Evolutionary conservation across 345 rosid genomes (phyloP), one percentile per base, ranked within the genome.

Genomic region (Leavenworthia alabamica): DNA sequence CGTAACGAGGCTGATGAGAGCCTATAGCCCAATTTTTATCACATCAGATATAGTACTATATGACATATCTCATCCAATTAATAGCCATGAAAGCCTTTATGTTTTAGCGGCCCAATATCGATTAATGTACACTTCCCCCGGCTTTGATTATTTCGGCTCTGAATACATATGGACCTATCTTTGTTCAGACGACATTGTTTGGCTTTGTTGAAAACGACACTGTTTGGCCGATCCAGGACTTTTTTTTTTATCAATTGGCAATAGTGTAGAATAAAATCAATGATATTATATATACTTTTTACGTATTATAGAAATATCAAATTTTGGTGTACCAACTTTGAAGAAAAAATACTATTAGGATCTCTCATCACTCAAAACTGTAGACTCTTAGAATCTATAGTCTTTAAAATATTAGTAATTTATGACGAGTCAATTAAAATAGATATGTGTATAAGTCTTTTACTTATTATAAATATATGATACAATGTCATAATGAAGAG

Each of bases 261-360:
- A 14, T 27, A 16, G 22, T 4, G 16, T n/a, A n/a, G n/a, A n/a
- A n/a, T n/a, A n/a, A n/a, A n/a, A n/a, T n/a, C n/a, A n/a, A n/a
- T n/a, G n/a, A n/a, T n/a, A n/a, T n/a, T n/a, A n/a, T 0, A 27
- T 49, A 48, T 7, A 14, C n/a, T 48, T 6, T n/a, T 6, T 4
- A 16, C 12, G 10, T 5, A 46, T 16, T 6, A 24, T 6, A n/a
- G 14, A 1, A 24, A 6, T 13, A 8, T 49, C 50, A 19, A 14
- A 52, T 17, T 45, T 23, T 64, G 70, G 70, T 66, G 54, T 45
- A 23, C 55, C 39, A 55, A 55, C 70, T 51, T 41, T 29, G 5
- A 28, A 51, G n/a, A n/a, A n/a, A n/a, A n/a, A n/a, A n/a, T n/a
- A n/a, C n/a, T n/a, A n/a, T n/a, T n/a, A n/a, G n/a, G n/a, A n/a